These are phyloP conservation scores for Plantago elongata DNA, from an alignment of 257 asterid genomes.

Conservation along the genomic window DNA sequence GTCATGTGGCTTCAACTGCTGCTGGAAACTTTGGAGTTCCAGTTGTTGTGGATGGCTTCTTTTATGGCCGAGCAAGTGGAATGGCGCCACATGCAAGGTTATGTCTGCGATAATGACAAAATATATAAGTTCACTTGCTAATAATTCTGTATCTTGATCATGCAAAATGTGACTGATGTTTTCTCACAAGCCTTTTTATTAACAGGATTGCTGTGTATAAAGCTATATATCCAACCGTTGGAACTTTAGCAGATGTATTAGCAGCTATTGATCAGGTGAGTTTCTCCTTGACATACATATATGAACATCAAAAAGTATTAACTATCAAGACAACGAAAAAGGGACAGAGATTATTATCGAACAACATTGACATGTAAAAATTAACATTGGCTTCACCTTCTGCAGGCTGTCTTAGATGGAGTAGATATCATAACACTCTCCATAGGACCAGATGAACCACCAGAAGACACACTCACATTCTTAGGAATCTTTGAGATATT, in stretches of 20 bases:
- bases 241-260: conserved; percentile 74
- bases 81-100: conserved; percentile 99
- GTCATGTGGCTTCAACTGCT: conserved; percentile 94
- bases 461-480: conserved; percentile 64
- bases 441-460: conserved; percentile 81
- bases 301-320: not conserved
- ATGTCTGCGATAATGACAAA: not conserved
- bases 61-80: conserved; percentile 84
- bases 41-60: conserved; percentile 75
- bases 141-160: not conserved
- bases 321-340: no score
- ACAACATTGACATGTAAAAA: no score
- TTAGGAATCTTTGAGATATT: conserved; percentile 70
- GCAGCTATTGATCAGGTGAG: conserved; percentile 94
- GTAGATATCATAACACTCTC: conserved; percentile 78
- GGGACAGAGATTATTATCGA: no score
- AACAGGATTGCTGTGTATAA: conserved; percentile 84
- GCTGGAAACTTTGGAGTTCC: conserved; percentile 91
- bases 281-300: conserved; percentile 1
- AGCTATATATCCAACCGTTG: conserved; percentile 81
- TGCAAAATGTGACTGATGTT: not conserved
- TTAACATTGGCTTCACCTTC: not conserved
- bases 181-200: not conserved
- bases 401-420: conserved; percentile 83
- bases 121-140: not conserved